Base-by-base conservation (phyloP, 805 yeast species). In the Yarrowia deformans region DNA sequence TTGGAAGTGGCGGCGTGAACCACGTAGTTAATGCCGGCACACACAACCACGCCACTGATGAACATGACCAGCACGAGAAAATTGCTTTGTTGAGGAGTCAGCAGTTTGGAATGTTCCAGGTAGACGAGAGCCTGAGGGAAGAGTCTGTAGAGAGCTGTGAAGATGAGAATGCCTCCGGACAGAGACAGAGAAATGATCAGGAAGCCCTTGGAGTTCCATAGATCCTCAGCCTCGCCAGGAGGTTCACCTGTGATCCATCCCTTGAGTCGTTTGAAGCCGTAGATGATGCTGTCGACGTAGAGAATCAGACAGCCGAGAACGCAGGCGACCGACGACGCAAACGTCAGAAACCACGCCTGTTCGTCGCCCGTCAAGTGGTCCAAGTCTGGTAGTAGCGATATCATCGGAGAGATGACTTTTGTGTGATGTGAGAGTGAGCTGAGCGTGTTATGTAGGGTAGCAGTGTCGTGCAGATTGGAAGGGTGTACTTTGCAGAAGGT, bases 1-100 rank as follows among this genome's bases (percentile, higher is more conserved):
- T 91, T 91, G 64, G 94, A 86, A 0, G 98, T 91, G 67, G 88
- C 77, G 43, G 86, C 77, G 77, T 93, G 97, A 6, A 95, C 86
- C 0, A 89, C 45, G 35, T 81, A 76, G 77, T 93, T 93, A 69
- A 94, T 79, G 1, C 78, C 70, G 0, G 86, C 77, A 75, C 97
- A 91, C 1, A 86, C 71, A 0, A 80, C 55, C 2, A 90, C 84
- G 2, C 99, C 98, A 0, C 79, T 74, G 3, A 86, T 81, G 72
- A 84, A 84, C 10, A 85, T 81, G 0, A 81, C 78, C 50, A 85
- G 80, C 66, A 86, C 76, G 14, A 79, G 77, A 32, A 81, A 71
- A 69, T 82, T 82, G 8, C 80, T 76, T n/a, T 67, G 61, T 29
- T 74, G 72, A 50, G 52, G 69, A 1, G 72, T 72, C n/a, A 74